phyloP scores from a whole-genome alignment of 2,329 filamentous ascomycete genomes.

The Penicillium sp. region DNA sequence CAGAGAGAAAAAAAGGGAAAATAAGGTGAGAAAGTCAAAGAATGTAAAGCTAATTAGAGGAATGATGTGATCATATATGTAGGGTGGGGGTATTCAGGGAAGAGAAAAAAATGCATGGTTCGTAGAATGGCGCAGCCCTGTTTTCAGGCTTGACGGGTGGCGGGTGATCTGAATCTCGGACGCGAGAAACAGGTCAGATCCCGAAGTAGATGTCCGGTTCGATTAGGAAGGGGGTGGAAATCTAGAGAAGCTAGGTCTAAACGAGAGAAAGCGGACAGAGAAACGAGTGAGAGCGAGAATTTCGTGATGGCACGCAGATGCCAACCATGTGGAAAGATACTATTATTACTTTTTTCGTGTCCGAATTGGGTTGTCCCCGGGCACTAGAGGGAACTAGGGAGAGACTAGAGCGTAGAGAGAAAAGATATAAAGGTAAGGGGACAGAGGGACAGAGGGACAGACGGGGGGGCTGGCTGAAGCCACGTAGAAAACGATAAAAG shows the following conservation, averaged over 20 bases:
- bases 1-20: not conserved
- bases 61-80: slow-evolving; percentile 1
- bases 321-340: slow-evolving; percentile 34
- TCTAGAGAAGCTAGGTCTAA: slow-evolving; percentile 7
- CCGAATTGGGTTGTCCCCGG: not conserved
- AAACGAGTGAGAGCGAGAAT: slow-evolving; percentile 1
- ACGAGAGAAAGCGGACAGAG: slow-evolving; percentile 11
- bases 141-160: slow-evolving; percentile 23
- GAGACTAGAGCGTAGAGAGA: not conserved
- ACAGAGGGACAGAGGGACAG: not conserved
- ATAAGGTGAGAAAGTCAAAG: not conserved
- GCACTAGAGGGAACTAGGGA: slow-evolving; percentile 3
- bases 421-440: not conserved
- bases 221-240: slow-evolving; percentile 4
- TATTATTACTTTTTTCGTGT: slow-evolving; percentile 15
- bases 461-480: slow-evolving; percentile 10
- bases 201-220: not conserved
- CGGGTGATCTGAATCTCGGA: slow-evolving; percentile 16
- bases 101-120: slow-evolving; percentile 19
- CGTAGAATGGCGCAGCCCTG: slow-evolving; percentile 18
- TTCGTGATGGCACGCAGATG: slow-evolving; percentile 29
- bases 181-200: slow-evolving; percentile 10
- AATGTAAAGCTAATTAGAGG: not conserved
- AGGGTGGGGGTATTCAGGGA: slow-evolving; percentile 2
- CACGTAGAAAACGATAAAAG: slow-evolving; percentile 6